Evolutionary conservation across 83 land plant genomes (phyloP).

Genomic region (Picea abies): DNA sequence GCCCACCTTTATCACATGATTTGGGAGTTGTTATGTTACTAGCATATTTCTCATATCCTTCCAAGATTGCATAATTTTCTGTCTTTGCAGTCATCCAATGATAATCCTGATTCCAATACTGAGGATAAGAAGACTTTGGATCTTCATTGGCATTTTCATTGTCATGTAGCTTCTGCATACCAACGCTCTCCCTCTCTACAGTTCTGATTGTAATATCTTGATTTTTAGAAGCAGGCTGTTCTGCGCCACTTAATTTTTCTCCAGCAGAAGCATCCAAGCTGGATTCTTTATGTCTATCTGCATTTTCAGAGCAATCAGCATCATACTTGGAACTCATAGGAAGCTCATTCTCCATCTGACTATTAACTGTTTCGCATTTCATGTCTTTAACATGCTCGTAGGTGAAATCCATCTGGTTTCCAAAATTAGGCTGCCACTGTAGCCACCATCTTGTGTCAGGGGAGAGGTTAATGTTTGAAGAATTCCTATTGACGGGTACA

Average conservation of each 20-base stretch:
- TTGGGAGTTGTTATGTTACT: constrained; percentile 1
- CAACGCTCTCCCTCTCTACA: neutral
- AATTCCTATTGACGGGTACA: constrained; percentile 39
- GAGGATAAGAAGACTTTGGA: neutral
- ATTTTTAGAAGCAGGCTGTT: neutral
- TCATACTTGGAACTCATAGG: constrained; percentile 7
- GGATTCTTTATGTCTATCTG: constrained; percentile 1
- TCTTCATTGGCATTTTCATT: constrained; percentile 1
- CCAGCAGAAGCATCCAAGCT: neutral
- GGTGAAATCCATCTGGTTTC: constrained; percentile 36
- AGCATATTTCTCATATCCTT: constrained; percentile 15
- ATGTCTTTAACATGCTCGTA: constrained; percentile 30
- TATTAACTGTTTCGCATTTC: constrained; percentile 27
- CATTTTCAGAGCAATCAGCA: neutral
- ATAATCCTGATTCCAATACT: neutral
- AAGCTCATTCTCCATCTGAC: neutral
- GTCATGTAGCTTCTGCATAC: neutral
- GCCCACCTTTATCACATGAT: constrained; percentile 30
- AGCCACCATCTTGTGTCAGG: constrained; percentile 78
- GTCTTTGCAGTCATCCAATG: neutral
- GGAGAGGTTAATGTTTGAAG: constrained; percentile 27
- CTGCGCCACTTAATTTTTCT: neutral
- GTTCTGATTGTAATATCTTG: constrained; percentile 10
- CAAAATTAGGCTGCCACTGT: constrained; percentile 55
- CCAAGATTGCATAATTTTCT: neutral